Base-by-base conservation (phyloP, 768 basidiomycete genomes). In the Amanita subjunquillea region DNA sequence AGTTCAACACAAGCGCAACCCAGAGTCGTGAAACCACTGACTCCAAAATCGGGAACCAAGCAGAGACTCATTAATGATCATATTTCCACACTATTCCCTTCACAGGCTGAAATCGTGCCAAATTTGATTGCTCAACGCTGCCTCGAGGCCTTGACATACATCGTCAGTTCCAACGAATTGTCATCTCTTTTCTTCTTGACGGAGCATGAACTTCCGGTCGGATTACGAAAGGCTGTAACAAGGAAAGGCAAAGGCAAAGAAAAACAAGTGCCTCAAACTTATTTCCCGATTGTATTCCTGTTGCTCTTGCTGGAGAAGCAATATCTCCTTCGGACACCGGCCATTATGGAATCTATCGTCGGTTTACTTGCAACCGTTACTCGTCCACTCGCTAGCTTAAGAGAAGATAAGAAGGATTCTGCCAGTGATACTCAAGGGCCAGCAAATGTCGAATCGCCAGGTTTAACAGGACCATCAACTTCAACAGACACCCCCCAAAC, bases 171-270 rank as follows among this genome's bases (percentile, higher is more conserved):
- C 22, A 98, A 96, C 63, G 86, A 91, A 54, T 65, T 79, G 15
- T 88, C 90, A 1, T 87, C 93, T 0, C 68, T 91, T 15, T 98
- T 94, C 77, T 98, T 99, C 81, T 75, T 99, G 55, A 89, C 85
- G 1, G 96, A 99, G 66, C 92, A 97, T 58, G 96, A 99, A 58
- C 72, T 92, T 32, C 85, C 87, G 5, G 76, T 75, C n/a, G 85
- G 87, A 42, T 75, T 94, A 13, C 81, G 82, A 56, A 79, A 82
- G 58, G 66, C 73, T 10, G 67, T 75, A 6, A 78, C 79, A 17
- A 90, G 87, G 68, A 96, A 96, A 67, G 93, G 92, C 7, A 97
- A 96, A 67, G 94, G 91, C 20, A 97, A 96, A 66, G 94, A 97
- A 63, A 91, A 87, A 61, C 85, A 84, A 58, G 70, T 72, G 2